Evolutionary conservation across 768 basidiomycete genomes (phyloP).

Genomic region (Scleroderma bovista): DNA sequence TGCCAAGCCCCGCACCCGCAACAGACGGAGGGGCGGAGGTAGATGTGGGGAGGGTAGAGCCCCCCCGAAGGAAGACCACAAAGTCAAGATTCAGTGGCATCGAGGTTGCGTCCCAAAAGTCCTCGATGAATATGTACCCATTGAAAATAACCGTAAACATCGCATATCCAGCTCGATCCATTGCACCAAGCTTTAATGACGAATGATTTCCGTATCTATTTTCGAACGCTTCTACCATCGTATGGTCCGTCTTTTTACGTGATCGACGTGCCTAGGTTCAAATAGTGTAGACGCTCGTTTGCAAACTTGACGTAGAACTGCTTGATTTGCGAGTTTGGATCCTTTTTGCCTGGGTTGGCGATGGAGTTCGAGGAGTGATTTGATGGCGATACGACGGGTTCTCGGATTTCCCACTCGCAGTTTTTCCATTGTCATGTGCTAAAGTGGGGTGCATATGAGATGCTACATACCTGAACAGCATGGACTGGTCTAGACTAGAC

Average conservation of each 20-base stretch:
- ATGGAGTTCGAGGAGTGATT: slow-evolving; percentile 86
- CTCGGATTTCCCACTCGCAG: slow-evolving; percentile 92
- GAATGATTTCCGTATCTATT: slow-evolving; percentile 95
- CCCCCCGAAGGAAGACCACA: slow-evolving; percentile 79
- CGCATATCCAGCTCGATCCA: slow-evolving; percentile 73
- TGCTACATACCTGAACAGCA: slow-evolving; percentile 72
- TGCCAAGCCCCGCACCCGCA: too few relatives aligned
- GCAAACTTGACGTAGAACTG: slow-evolving; percentile 97
- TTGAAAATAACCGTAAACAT: slow-evolving; percentile 90
- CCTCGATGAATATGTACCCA: slow-evolving; percentile 83
- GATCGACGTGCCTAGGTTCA: slow-evolving; percentile 79
- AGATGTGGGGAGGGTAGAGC: too few relatives aligned
- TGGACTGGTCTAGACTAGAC: too few relatives aligned
- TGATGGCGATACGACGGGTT: slow-evolving; percentile 83
- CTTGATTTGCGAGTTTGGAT: slow-evolving; percentile 76
- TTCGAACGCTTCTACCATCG: slow-evolving; percentile 90
- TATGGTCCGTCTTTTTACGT: slow-evolving; percentile 87
- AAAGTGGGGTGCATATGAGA: not conserved
- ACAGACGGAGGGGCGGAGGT: too few relatives aligned
- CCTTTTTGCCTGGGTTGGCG: slow-evolving; percentile 90
- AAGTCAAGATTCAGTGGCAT: slow-evolving; percentile 91
- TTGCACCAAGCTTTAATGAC: slow-evolving; percentile 77
- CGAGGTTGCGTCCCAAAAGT: slow-evolving; percentile 85
- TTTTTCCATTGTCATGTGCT: slow-evolving; percentile 65
- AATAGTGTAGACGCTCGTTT: slow-evolving; percentile 85